A percentile compares a stretch with the other conserved stretches of the same genome.
These are phyloP conservation scores for Euphorbia pulcherrima DNA, from an alignment of 345 rosid genomes.

Conservation along the genomic window DNA sequence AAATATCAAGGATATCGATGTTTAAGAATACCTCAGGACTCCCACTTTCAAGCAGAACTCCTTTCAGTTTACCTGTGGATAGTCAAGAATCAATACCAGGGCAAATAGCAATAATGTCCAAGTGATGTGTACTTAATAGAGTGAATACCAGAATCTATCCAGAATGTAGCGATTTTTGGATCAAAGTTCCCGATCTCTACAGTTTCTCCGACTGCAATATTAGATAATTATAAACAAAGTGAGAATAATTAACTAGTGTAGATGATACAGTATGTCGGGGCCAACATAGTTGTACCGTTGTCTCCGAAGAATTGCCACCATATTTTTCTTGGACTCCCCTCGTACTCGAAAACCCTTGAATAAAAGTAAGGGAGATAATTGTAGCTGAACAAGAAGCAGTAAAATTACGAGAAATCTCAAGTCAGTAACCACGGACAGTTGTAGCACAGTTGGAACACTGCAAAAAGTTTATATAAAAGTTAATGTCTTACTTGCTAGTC, in stretches of 20 bases:
- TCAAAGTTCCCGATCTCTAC: slow-evolving; percentile 80
- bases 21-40: slow-evolving; percentile 67
- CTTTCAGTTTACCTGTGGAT: slow-evolving; percentile 78
- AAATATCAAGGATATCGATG: not conserved
- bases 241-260: not conserved
- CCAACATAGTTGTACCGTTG: slow-evolving; percentile 50
- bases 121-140: not conserved
- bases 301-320: slow-evolving; percentile 98
- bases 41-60: slow-evolving; percentile 93
- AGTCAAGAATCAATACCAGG: slow-evolving; percentile 3
- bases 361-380: slow-evolving; percentile 91
- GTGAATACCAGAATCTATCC: slow-evolving; percentile 80
- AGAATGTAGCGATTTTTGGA: slow-evolving; percentile 90
- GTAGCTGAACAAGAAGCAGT: slow-evolving; percentile 47
- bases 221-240: slow-evolving; percentile 7
- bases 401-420: slow-evolving; percentile 13
- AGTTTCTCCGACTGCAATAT: slow-evolving; percentile 74
- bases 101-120: not conserved
- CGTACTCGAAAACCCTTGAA: slow-evolving; percentile 86
- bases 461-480: slow-evolving; percentile 8
- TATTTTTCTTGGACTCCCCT: slow-evolving; percentile 83
- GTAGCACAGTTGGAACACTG: not conserved
- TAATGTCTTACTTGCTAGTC: slow-evolving; percentile 50
- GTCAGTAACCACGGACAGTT: slow-evolving; percentile 14
- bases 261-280: not conserved